Base-by-base conservation (phyloP, 2,329 filamentous ascomycete genomes). In the Cephalotrichum gorgonifer region DNA sequence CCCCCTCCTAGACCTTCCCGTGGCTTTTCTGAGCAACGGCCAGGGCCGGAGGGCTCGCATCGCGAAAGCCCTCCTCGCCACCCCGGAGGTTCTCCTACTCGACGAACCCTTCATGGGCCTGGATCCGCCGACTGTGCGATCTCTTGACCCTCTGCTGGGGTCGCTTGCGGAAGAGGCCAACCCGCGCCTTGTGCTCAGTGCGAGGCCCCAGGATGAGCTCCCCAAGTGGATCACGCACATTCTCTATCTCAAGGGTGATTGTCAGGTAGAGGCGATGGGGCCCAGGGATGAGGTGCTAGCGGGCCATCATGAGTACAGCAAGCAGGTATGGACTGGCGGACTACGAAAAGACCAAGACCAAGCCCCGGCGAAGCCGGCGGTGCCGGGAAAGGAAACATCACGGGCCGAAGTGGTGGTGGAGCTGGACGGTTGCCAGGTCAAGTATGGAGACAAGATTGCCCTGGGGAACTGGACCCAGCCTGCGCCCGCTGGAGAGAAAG, bases 71-170 rank as follows among this genome's bases (percentile, higher is more conserved):
- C 67, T 98, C 46, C 72, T 97, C 51, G 81, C 74, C 6, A 76
- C 76, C 47, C 93, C 93, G 0, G 86, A 94, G 63, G 75, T 95
- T 11, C 62, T 98, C 52, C 72, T 97, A 47, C 72, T 95, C 2
- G 93, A 98, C 65, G 91, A 95, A 58, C 91, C 93, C 1, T 96
- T 96, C 60, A 95, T 96, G 86, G 91, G 93, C 0, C 72, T 98
- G 15, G 93, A 97, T 64, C 93, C 91, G 14, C 83, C 83, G 6
- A 94, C 89, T 0, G 78, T 87, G 12, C 73, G 76, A 12, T 77
- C 78, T 2, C 68, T 97, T 55, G 91, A 86, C 38, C 73, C 75
- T 1, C 71, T 97, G 43, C 69, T 96, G 22, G 69, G 79, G 54
- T 73, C 73, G 0, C 67, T 96, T 50, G 86, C 88, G 0, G 73